Base-by-base conservation (phyloP, 768 basidiomycete genomes). In the Hygrocybe punicea region DNA sequence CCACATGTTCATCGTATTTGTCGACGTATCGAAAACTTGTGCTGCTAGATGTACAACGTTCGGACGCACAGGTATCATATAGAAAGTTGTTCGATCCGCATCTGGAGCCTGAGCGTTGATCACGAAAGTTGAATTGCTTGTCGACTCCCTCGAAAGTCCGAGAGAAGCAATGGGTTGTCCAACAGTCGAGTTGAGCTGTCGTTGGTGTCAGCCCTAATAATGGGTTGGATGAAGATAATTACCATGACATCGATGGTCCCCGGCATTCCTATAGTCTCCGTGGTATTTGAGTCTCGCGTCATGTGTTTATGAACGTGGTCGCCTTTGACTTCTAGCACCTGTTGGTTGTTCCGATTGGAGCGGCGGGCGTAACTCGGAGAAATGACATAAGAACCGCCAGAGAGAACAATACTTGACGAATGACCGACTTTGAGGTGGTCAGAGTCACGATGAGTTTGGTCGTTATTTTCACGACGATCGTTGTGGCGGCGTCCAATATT, bases 161-260 rank as follows among this genome's bases (percentile, higher is more conserved):
- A 76, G 70, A 13, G 80, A 71, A 7, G 72, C 78, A 16, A 78
- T 79, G 51, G 78, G 71, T 44, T 67, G 56, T 34, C 44, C 7
- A 24, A 14, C 13, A 16, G 53, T 37, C 8, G 58, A 55, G 33
- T 56, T 50, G 33, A 9, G 14, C 16, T 34, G 16, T 47, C 8
- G 44, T 16, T 25, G 10, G 23, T 21, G 23, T 21, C 40, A 14
- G 21, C 6, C n/a, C 51, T 14, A 52, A 52, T 33, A 4, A 42
- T 25, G 36, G 39, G 37, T n/a, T 23, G 44, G 54, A 45, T 34
- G 21, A 21, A 59, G 48, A 19, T 19, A 29, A n/a, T 47, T 23
- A 51, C 84, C 72, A 81, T 68, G 58, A 86, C 77, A 59, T 80
- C 75, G 47, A 85, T 69, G 3, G 56, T 71, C 4, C 84, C 83